phyloP scores from a whole-genome alignment of 2,329 filamentous ascomycete genomes.

The Coccinonectria pachysandricola region DNA sequence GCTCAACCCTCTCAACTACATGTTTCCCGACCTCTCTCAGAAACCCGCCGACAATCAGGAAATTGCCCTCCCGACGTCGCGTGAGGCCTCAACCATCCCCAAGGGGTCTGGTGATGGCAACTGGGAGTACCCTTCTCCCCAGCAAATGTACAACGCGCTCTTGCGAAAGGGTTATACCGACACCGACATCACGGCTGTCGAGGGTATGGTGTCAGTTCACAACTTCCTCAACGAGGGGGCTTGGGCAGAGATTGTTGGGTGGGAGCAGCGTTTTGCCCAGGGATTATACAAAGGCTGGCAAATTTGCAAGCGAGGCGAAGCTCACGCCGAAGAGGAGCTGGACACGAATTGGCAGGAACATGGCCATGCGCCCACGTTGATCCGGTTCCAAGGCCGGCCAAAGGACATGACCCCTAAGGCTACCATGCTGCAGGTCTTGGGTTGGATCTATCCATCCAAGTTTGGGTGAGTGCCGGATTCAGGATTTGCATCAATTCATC shows the following conservation, averaged over 20 bases:
- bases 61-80: constrained; percentile 62
- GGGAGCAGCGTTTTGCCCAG: constrained; percentile 76
- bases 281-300: constrained; percentile 66
- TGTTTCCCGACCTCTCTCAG: constrained; percentile 83
- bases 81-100: constrained; percentile 86
- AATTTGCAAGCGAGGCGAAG: constrained; percentile 63
- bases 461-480: constrained; percentile 67
- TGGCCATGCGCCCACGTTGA: constrained; percentile 56
- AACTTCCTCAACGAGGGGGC: constrained; percentile 98
- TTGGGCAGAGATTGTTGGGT: constrained; percentile 88
- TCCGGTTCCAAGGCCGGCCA: constrained; percentile 83
- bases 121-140: constrained; percentile 97
- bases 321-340: constrained; percentile 38
- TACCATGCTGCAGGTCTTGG: constrained; percentile 69
- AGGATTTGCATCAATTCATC: too few species aligned
- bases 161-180: constrained; percentile 92
- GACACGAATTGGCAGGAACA: constrained; percentile 43
- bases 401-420: constrained; percentile 88
- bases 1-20: constrained; percentile 76
- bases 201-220: constrained; percentile 95
- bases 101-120: constrained; percentile 66
- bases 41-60: constrained; percentile 63
- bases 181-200: constrained; percentile 84
- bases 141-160: constrained; percentile 99
- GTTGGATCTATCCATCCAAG: constrained; percentile 65